These are phyloP conservation scores for Isabelozyma pseudorhagii DNA, from an alignment of 805 yeast genomes.

Conservation along the genomic window DNA sequence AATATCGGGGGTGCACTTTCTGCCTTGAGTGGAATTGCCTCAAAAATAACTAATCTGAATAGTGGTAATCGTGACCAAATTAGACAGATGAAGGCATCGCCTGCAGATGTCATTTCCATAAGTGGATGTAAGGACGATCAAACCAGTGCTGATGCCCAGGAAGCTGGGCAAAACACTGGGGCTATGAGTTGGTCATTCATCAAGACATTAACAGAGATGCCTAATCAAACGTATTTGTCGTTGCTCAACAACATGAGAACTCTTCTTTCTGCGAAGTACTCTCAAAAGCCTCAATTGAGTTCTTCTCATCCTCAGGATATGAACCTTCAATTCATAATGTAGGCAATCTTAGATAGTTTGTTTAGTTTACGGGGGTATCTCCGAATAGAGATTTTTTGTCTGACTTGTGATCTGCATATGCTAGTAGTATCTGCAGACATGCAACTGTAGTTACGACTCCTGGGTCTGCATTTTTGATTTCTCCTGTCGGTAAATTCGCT, in stretches of 20 bases:
- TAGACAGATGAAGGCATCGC: constrained; percentile 26
- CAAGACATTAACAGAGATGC: constrained; percentile 20
- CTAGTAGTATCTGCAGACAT: too few species aligned
- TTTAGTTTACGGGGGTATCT: too few species aligned
- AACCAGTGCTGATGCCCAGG: constrained; percentile 37
- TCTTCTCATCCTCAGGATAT: constrained; percentile 37
- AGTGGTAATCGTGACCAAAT: constrained; percentile 21
- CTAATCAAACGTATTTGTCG: constrained; percentile 32
- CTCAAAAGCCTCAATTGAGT: constrained; percentile 41
- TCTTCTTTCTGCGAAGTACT: constrained; percentile 26
- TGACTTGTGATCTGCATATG: too few species aligned
- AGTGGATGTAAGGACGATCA: constrained; percentile 41
- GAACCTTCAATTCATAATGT: constrained; percentile 34
- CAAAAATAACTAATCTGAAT: constrained; percentile 21
- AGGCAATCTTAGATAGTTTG: background rate
- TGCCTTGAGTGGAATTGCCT: constrained; percentile 31
- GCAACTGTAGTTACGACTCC: background rate
- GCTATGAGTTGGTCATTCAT: constrained; percentile 41
- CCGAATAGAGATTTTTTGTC: too few species aligned
- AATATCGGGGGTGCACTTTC: constrained; percentile 37
- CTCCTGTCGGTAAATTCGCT: background rate
- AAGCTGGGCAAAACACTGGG: constrained; percentile 34
- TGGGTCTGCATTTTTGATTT: background rate
- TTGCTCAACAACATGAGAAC: constrained; percentile 36
- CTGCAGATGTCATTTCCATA: constrained; percentile 36